Base-by-base conservation (phyloP, 768 basidiomycete genomes). In the Phallus indusiatus region DNA sequence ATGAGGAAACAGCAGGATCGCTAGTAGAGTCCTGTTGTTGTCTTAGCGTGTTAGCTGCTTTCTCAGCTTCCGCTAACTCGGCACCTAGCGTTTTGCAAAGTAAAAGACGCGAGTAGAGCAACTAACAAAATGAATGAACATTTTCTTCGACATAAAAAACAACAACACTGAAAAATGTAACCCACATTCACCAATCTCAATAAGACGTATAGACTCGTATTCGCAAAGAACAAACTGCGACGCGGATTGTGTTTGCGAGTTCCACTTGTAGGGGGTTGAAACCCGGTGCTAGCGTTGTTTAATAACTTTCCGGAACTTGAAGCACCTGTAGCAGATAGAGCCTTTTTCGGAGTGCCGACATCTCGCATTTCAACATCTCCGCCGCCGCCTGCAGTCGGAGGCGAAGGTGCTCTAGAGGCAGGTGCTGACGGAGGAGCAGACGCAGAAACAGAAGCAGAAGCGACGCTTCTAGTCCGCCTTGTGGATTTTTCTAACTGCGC, bases 141-240 rank as follows among this genome's bases (percentile, higher is more conserved):
- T n/a, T n/a, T n/a, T n/a, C n/a, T n/a, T n/a, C n/a, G n/a, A n/a
- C n/a, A n/a, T n/a, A n/a, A n/a, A n/a, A 47, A 28, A 6, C 2
- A 50, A 57, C 56, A n/a, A 14, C 46, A n/a, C n/a, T n/a, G n/a
- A 14, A 36, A 28, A 59, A 12, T 16, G 16, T 11, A n/a, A 69
- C 85, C 52, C 60, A 93, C 95, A 84, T 97, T 88, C 47, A 97
- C 70, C 53, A 94, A 74, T 35, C 95, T 82, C 65, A 98, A 72
- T 21, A 97, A 73, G 10, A 82, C 81, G 74, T 97, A 99, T 67
- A 91, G 91, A 21, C 84, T 78, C 18, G 90, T 92, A 72, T 96
- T 97, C 60, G 85, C 84, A 72, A 91, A 97, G 73, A 97, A 93
- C 36, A 83, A 78, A 50, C 56, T 49, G n/a, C 56, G 55, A 18